Evolutionary conservation across 164 flowering plant genomes (phyloP).

Genomic region (Houttuynia cordata): DNA sequence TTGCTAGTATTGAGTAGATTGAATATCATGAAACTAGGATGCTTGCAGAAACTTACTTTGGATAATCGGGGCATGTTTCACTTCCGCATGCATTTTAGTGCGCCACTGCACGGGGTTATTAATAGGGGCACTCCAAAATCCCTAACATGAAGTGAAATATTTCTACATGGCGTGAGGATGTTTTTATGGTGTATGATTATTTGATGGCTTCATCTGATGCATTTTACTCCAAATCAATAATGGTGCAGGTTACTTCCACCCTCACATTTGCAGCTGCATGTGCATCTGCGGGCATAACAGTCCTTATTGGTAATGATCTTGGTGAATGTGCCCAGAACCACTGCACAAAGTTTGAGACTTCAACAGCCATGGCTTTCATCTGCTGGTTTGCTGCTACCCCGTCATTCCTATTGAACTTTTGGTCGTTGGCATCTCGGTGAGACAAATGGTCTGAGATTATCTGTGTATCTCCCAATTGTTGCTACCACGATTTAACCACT

Average conservation of each 20-base stretch:
- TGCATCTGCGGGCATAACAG: slow-evolving; percentile 41
- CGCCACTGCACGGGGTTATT: too few relatives aligned
- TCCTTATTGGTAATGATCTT: slow-evolving; percentile 64
- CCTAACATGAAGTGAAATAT: too few relatives aligned
- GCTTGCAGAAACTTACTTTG: too few relatives aligned
- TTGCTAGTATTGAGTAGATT: too few relatives aligned
- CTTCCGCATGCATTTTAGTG: too few relatives aligned
- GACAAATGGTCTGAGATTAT: neutral
- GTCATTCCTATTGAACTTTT: slow-evolving; percentile 68
- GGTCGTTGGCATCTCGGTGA: slow-evolving; percentile 61
- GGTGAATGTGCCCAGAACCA: slow-evolving; percentile 45
- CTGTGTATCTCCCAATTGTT: neutral
- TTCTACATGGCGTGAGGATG: too few relatives aligned
- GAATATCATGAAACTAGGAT: too few relatives aligned
- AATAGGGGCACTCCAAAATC: too few relatives aligned
- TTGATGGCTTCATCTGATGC: neutral
- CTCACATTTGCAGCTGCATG: slow-evolving; percentile 19
- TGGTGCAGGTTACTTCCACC: slow-evolving; percentile 12
- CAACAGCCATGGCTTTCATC: slow-evolving; percentile 81
- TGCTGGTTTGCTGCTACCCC: slow-evolving; percentile 71
- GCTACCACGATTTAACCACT: neutral
- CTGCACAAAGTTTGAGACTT: slow-evolving; percentile 56
- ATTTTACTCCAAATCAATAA: neutral
- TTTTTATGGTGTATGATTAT: neutral
- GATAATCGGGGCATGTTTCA: too few relatives aligned